Evolutionary conservation across 208 protist species (phyloP).

Genomic region (Trypanosoma conorhini): DNA sequence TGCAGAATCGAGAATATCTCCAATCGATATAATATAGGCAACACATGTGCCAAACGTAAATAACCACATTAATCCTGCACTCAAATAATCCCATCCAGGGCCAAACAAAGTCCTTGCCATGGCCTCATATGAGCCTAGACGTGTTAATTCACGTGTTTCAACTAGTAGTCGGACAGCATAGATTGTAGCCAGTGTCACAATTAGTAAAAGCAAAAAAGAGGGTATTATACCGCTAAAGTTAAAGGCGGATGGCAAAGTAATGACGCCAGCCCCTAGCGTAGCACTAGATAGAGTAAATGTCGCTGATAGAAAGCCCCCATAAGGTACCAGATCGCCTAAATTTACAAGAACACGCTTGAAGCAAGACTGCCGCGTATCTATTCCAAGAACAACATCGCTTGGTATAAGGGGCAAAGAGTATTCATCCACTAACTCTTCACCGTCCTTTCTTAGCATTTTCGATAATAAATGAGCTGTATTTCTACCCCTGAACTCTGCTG

Average conservation of each 20-base stretch:
- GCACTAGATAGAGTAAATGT: slow-evolving; percentile 61
- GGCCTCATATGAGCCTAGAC: slow-evolving; percentile 26
- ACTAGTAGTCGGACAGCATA: slow-evolving; percentile 10
- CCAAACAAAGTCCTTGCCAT: slow-evolving; percentile 32
- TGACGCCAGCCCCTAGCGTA: slow-evolving; percentile 64
- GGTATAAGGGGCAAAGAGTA: neutral
- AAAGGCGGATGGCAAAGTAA: slow-evolving; percentile 60
- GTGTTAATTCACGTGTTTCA: slow-evolving; percentile 7
- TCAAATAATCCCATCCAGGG: slow-evolving; percentile 29
- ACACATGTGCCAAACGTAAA: slow-evolving; percentile 42
- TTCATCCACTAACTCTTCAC: neutral
- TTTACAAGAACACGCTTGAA: neutral
- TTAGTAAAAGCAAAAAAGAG: slow-evolving; percentile 13
- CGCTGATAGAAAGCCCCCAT: slow-evolving; percentile 51
- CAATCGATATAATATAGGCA: slow-evolving; percentile 35
- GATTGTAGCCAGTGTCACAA: slow-evolving; percentile 4
- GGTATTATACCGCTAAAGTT: slow-evolving; percentile 45
- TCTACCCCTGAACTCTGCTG: neutral
- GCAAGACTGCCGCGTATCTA: neutral
- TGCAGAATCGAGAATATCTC: slow-evolving; percentile 29
- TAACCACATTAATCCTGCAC: slow-evolving; percentile 27
- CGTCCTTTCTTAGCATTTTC: neutral
- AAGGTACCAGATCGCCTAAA: slow-evolving; percentile 29
- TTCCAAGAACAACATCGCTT: neutral
- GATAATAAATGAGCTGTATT: neutral